Percentiles rank a stretch among this genome's conserved stretches.
phyloP scores from a whole-genome alignment of 2,329 filamentous ascomycete genomes.

The Aspergillus novoparasiticus region DNA sequence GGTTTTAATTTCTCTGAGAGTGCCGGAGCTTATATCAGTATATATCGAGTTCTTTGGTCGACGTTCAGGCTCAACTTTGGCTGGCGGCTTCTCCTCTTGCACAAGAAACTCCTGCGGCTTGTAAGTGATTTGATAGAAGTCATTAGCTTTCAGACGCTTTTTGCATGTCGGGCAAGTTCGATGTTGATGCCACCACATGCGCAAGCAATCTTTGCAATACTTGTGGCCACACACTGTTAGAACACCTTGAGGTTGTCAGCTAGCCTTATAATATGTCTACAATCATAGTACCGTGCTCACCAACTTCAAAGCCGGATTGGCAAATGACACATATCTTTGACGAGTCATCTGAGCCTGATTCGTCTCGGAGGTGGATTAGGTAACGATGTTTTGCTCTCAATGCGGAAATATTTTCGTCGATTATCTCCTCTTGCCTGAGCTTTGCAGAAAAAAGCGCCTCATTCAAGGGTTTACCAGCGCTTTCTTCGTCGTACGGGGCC shows the following conservation, averaged over 20 bases:
- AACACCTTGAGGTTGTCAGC: constrained; percentile 31
- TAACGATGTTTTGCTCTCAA: constrained; percentile 77
- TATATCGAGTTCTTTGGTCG: constrained; percentile 64
- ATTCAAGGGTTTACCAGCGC: constrained; percentile 60
- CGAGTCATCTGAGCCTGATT: constrained; percentile 62
- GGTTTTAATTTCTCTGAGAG: constrained; percentile 77
- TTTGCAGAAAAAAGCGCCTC: constrained; percentile 47
- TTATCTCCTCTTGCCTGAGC: constrained; percentile 51
- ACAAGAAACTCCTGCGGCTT: constrained; percentile 74
- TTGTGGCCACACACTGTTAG: constrained; percentile 84
- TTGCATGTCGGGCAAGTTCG: constrained; percentile 87
- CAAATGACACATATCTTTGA: constrained; percentile 84
- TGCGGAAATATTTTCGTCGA: constrained; percentile 62
- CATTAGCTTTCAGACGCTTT: constrained; percentile 61
- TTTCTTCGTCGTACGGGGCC: constrained; percentile 67
- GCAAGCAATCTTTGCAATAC: constrained; percentile 87
- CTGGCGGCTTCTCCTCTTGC: constrained; percentile 53
- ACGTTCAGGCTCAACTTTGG: constrained; percentile 32
- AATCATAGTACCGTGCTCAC: constrained; percentile 50
- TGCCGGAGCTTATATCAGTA: constrained; percentile 69
- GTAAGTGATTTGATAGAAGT: constrained; percentile 83
- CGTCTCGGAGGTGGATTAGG: constrained; percentile 61
- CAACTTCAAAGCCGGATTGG: constrained; percentile 72
- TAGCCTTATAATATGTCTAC: not conserved
- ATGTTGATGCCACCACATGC: constrained; percentile 73